A percentile compares a stretch with the other conserved stretches of the same genome.
phyloP scores from a whole-genome alignment of 768 basidiomycete species.

The Cystofilobasidium ferigula region DNA sequence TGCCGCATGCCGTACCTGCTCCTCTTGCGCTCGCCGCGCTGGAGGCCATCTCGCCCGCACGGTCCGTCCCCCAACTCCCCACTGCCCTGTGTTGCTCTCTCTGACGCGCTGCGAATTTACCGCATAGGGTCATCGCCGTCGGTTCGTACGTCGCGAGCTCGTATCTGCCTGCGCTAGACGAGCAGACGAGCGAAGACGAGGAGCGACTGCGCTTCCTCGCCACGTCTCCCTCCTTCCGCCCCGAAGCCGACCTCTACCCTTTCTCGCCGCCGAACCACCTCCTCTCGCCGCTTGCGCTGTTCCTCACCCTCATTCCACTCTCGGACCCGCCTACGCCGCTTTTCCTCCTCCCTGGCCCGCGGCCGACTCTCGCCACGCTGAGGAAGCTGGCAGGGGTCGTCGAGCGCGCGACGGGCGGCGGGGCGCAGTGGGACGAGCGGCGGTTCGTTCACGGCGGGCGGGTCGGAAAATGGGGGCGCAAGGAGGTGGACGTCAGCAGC shows the following conservation, averaged over 20 bases:
- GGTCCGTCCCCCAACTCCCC: not conserved
- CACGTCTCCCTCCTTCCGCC: not conserved
- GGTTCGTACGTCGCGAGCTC: not conserved
- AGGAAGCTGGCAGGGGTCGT: not conserved
- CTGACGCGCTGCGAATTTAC: too few relatives aligned
- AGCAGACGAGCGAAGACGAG: not conserved
- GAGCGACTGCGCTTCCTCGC: not conserved
- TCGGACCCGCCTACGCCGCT: constrained; percentile 3
- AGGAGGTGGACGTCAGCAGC: not conserved
- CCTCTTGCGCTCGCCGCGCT: not conserved
- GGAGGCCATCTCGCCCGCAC: not conserved
- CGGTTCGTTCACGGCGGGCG: not conserved
- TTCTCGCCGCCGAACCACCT: constrained; percentile 11
- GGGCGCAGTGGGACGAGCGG: constrained; percentile 4
- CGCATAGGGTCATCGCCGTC: not conserved
- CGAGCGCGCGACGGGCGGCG: not conserved
- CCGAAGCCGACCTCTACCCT: not conserved
- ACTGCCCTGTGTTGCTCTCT: not conserved
- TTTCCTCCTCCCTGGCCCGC: not conserved
- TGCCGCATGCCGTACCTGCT: not conserved
- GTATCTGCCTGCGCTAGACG: not conserved
- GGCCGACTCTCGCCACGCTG: not conserved
- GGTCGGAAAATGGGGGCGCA: not conserved
- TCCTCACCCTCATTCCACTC: constrained; percentile 5
- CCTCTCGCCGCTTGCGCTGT: not conserved